Conservation (phyloP, 768 basidiomycete genomes). For the Termitomyces bulborhizus region DNA sequence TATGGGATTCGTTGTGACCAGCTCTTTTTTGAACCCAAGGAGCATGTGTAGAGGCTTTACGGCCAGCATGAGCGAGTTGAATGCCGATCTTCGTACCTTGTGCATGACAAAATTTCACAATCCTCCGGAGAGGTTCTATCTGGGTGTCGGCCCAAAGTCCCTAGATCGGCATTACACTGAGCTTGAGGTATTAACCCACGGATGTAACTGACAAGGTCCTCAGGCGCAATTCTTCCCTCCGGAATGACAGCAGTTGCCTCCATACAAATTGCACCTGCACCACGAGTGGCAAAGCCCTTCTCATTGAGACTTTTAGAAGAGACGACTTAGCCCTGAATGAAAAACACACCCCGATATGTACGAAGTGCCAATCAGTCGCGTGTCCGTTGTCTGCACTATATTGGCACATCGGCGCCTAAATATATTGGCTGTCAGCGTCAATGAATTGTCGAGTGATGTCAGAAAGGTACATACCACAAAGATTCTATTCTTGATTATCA, state of each 20-base stretch:
- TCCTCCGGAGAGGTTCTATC: slow-evolving; percentile 59
- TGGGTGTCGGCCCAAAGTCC: slow-evolving; percentile 77
- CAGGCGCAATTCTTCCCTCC: slow-evolving; percentile 71
- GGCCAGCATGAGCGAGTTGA: slow-evolving; percentile 71
- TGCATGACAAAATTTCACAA: slow-evolving; percentile 68
- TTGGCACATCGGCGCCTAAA: slow-evolving; percentile 74
- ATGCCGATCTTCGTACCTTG: slow-evolving; percentile 70
- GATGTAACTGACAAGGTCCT: slow-evolving; percentile 45
- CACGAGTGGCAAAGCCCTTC: slow-evolving; percentile 62
- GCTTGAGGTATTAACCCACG: neutral
- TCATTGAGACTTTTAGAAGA: neutral
- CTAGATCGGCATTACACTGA: slow-evolving; percentile 17
- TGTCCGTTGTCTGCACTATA: slow-evolving; percentile 73
- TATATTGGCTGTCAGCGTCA: neutral
- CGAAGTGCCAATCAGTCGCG: slow-evolving; percentile 79
- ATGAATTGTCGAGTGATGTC: neutral
- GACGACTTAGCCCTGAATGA: neutral
- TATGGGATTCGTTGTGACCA: slow-evolving; percentile 24
- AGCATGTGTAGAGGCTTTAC: slow-evolving; percentile 65
- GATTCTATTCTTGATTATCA: slow-evolving; percentile 70
- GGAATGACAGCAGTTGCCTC: slow-evolving; percentile 74
- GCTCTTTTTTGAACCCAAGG: slow-evolving; percentile 53
- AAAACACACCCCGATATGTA: slow-evolving; percentile 56
- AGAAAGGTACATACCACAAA: slow-evolving; percentile 44
- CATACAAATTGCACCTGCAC: slow-evolving; percentile 61